phyloP scores from a whole-genome alignment of 495 filamentous ascomycete genomes.

The Terfezia boudieri region DNA sequence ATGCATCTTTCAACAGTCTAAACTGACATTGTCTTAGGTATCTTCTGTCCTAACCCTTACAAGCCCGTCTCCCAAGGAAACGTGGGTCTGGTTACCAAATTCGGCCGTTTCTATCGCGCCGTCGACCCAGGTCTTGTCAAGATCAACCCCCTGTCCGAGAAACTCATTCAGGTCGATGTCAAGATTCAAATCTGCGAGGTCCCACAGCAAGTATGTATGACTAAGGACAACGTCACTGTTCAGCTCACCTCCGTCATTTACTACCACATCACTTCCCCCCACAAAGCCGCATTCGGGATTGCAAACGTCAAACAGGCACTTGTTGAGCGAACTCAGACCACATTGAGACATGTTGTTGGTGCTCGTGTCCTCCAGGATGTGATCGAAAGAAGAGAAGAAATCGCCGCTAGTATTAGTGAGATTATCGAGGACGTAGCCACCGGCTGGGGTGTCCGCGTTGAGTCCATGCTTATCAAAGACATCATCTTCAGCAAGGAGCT shows the following conservation, averaged over 20 bases:
- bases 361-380: slow-evolving; percentile 94
- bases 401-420: slow-evolving; percentile 80
- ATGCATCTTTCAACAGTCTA: background rate
- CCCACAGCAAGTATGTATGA: slow-evolving; percentile 94
- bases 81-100: slow-evolving; percentile 85
- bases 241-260: slow-evolving; percentile 95
- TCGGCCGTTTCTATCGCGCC: slow-evolving; percentile 86
- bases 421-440: slow-evolving; percentile 91
- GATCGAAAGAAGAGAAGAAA: slow-evolving; percentile 94
- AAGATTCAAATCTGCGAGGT: slow-evolving; percentile 96
- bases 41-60: slow-evolving; percentile 81
- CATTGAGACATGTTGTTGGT: slow-evolving; percentile 88
- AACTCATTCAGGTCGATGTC: slow-evolving; percentile 78
- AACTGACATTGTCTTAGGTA: background rate
- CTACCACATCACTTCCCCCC: slow-evolving; percentile 87
- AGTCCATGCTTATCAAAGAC: slow-evolving; percentile 98
- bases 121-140: slow-evolving; percentile 96
- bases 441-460: slow-evolving; percentile 89
- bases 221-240: slow-evolving; percentile 93
- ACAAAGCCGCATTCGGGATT: slow-evolving; percentile 96
- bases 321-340: slow-evolving; percentile 94
- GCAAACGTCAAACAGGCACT: slow-evolving; percentile 83
- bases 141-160: slow-evolving; percentile 90
- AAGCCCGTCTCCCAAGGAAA: slow-evolving; percentile 83
- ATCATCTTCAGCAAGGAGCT: slow-evolving; percentile 93